Evolutionary conservation across 495 filamentous ascomycete genomes (phyloP), one percentile per base, ranked within the genome.

Genomic region (Penicillium pancosmium): DNA sequence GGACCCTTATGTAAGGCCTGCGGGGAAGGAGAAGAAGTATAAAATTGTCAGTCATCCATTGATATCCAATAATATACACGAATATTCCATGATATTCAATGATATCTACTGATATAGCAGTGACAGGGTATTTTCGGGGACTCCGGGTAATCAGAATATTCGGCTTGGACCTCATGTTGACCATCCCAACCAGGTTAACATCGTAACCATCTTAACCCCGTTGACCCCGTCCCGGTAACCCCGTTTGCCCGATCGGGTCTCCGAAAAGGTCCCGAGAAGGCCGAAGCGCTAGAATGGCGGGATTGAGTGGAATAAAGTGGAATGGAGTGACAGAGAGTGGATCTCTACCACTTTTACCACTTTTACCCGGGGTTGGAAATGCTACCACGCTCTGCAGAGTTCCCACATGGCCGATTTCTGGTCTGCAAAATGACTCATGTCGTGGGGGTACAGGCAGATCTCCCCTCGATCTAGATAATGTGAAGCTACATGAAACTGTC

Each of bases 231-330:
- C 27, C 8, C 27, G 27, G 27, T 31, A 31, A 31, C 36, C 36
- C 36, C 36, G 36, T 38, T 38, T 38, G 11, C 46, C 46, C 21
- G 46, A 48, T 48, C n/a, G 46, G 23, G 46, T 27, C 46, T 48
- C 23, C 46, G 46, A 48, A 27, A 48, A 7, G 21, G 36, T 13
- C 36, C 36, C 36, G 36, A 48, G 21, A n/a, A 48, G 46, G 46
- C n/a, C 46, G 46, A 48, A n/a, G 46, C 46, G 46, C 15, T 48
- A 21, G 11, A 1, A 48, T 27, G 9, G 46, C 46, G 46, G 46
- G 46, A 48, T 27, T 5, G 10, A 13, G 12, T 48, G 27, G 27
- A 31, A 31, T 31, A 31, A 31, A 31, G 27, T 31, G 27, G 27
- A 31, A 31, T 7, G 8, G 27, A 31, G 27, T 31, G 27, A 31